Evolutionary conservation across 352 stramenopile species (phyloP), one percentile per base, ranked within the genome.

Genomic region (Elongisporangium prolatum): DNA sequence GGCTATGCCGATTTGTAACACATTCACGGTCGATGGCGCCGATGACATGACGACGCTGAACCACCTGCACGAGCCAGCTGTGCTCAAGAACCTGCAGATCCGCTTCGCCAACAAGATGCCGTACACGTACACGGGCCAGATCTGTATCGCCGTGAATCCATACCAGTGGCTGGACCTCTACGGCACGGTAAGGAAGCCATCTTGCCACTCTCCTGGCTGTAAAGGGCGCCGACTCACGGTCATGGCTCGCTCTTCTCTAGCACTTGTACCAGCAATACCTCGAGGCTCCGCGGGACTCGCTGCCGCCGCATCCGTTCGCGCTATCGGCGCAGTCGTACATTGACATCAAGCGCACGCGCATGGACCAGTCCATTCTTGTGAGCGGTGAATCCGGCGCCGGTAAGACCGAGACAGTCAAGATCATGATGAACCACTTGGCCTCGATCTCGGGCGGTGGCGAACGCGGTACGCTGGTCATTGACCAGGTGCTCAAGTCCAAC

Each of bases 391-490:
- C 82, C 7, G 87, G 93, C 21, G 91, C 91, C 14, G 93, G 93
- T 18, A 98, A 98, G 72, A 98, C 91, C 0, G 91, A 98, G 63
- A 98, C 91, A n/a, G 91, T 96, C 21, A 98, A 98, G 75, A 97
- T 97, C 60, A 89, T 91, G 76, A 88, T 89, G 78, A 87, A 92
- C 69, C 77, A 93, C 64, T 60, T 92, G 58, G 82, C 82, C 11
- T 89, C 77, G 47, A 84, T 92, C 59, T 92, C 82, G 8, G 80
- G 80, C 34, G 80, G 80, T 11, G 79, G 79, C 25, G 69, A 79
- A 10, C 73, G 81, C 48, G 84, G 80, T 20, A 90, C 84, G 5
- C 67, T 85, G 21, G 84, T 90, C 9, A 90, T 93, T 61, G 74
- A 91, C 52, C 84, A 91, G 65, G 79, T 93, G 52, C 71, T 93